Base-by-base conservation (phyloP, 2,329 filamentous ascomycete species). In the Nigrospora oryzae region DNA sequence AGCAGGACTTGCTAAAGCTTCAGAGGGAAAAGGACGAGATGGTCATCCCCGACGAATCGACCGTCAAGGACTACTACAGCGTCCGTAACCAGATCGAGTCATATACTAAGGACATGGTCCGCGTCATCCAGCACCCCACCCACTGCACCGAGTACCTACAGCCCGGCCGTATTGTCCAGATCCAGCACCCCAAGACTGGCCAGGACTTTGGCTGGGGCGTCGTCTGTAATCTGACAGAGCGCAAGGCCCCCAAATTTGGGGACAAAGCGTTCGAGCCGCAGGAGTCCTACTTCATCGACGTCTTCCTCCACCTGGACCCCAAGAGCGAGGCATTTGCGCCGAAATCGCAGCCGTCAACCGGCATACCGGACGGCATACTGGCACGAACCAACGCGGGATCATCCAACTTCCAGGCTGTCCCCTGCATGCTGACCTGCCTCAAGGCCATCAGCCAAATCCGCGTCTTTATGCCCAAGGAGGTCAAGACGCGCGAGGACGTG, bases 201-300 rank as follows among this genome's bases (percentile, higher is more conserved):
- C 67, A 81, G 50, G 89, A 97, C 62, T 98, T 95, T 63, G 91
- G 90, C 45, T 98, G 93, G 93, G 93, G 93, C 43, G 85, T 89
- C 1, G 81, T 97, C 16, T 79, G 94, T 39, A 85, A 89, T 56
- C 84, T 83, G 55, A 77, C 75, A 1, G 68, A 74, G 42, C 81
- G 88, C 44, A 82, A 79, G 55, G 69, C 76, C 1, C 73, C 75
- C 15, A 89, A 85, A 61, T 77, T 80, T 35, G 81, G 77, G 33
- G 74, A 81, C 44, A 79, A 87, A 38, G 81, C 89, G 42, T 76
- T 81, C 43, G 70, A 74, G 1, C 80, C 86, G 1, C 87, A 95
- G 57, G 81, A 95, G 61, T 83, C 81, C 2, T 86, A 85, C 58
- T 73, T 95, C 46, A 74, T 96, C 15, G 90, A 97, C 53, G 87